Evolutionary conservation across 2,329 filamentous ascomycete species (phyloP).

Genomic region (Xylaria sp.): DNA sequence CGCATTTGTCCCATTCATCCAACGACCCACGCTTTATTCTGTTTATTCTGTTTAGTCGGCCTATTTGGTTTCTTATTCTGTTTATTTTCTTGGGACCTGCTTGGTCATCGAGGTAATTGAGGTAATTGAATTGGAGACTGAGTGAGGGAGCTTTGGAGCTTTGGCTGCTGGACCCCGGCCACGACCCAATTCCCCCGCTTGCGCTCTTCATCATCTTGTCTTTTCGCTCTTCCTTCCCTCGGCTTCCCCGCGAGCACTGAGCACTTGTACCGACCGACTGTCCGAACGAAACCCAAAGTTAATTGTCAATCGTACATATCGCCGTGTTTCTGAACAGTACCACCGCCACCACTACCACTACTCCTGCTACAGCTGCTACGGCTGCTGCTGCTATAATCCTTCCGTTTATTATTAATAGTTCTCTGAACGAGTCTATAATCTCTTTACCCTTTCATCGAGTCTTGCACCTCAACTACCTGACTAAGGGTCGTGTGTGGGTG

Average conservation of each 20-base stretch:
- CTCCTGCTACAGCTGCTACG: neutral
- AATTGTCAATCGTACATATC: constrained; percentile 16
- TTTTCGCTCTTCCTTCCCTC: constrained; percentile 22
- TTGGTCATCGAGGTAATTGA: too few relatives aligned
- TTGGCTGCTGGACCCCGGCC: constrained; percentile 39
- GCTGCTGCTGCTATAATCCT: neutral
- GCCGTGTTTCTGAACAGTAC: neutral
- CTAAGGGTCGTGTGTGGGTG: neutral
- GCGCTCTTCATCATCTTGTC: constrained; percentile 19
- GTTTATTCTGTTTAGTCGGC: neutral
- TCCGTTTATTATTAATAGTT: constrained; percentile 13
- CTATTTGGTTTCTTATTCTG: neutral
- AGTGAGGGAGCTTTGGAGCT: constrained; percentile 30
- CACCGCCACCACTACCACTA: neutral
- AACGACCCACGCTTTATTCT: neutral
- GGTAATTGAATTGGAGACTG: constrained; percentile 23
- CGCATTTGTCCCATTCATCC: neutral
- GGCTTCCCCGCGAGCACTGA: constrained; percentile 32
- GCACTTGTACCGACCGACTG: neutral
- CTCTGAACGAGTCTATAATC: neutral
- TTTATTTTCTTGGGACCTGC: neutral
- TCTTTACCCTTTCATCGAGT: neutral
- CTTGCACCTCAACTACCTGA: neutral
- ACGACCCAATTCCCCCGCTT: constrained; percentile 30
- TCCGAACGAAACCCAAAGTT: neutral